phyloP scores from a whole-genome alignment of 2,329 filamentous ascomycete species.

The Fusarium coicis region DNA sequence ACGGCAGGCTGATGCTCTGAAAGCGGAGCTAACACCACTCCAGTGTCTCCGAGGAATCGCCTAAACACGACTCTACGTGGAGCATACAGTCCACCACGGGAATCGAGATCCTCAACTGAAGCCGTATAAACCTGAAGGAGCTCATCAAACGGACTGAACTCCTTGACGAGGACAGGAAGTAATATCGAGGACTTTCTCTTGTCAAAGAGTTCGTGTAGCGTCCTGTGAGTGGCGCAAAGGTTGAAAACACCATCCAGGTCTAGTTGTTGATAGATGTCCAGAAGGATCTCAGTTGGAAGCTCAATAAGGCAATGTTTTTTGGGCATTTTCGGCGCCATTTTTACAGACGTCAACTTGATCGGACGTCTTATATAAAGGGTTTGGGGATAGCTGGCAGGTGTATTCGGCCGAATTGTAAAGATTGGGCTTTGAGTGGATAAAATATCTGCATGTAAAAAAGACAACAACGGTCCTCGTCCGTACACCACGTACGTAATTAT shows the following conservation, averaged over 20 bases:
- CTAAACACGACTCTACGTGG: constrained; percentile 54
- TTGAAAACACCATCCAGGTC: constrained; percentile 54
- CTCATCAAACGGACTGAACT: constrained; percentile 58
- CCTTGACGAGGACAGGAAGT: constrained; percentile 53
- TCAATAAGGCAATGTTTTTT: constrained; percentile 39
- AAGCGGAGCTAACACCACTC: constrained; percentile 41
- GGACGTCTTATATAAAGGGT: neutral
- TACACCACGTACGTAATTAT: constrained; percentile 2
- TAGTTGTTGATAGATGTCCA: constrained; percentile 60
- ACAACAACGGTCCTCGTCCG: neutral
- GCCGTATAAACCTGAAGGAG: constrained; percentile 61
- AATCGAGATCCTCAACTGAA: constrained; percentile 50
- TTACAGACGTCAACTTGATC: neutral
- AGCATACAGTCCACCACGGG: constrained; percentile 49
- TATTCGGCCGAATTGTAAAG: neutral
- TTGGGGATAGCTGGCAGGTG: neutral
- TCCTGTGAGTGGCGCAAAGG: constrained; percentile 52
- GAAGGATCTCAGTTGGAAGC: constrained; percentile 59
- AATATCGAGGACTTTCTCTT: constrained; percentile 56
- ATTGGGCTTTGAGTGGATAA: neutral
- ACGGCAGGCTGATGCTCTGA: constrained; percentile 12
- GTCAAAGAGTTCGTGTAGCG: constrained; percentile 55
- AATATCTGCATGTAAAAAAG: constrained; percentile 5
- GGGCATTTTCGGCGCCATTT: constrained; percentile 34
- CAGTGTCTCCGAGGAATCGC: constrained; percentile 49